Evolutionary conservation across 176 grass and related monocot genomes (phyloP), one percentile per base, ranked within the genome.

Genomic region (Zoysia pacifica): DNA sequence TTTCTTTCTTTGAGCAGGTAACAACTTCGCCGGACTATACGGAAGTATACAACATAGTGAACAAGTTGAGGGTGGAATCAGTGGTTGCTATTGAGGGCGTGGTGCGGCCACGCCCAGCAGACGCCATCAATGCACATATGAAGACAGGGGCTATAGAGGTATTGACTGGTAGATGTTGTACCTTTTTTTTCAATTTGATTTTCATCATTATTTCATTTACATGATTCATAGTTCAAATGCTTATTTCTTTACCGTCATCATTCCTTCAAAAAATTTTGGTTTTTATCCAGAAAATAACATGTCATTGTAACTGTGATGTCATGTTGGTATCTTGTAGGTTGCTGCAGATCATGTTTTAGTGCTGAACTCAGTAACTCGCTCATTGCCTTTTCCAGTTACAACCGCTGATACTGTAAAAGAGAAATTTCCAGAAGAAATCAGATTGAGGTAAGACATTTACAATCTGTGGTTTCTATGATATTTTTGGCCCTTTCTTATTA

Each of bases 141-240:
- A 99, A 83, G 62, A 98, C 96, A 4, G 96, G 96, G 56, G 62
- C 88, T 79, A 88, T 98, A 82, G 96, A 98, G 92, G 96, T 95
- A 80, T 28, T 80, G 39, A 35, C 12, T 81, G 19, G 4, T 9
- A 50, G 42, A 39, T 0, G 12, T 68, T 1, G 1, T 36, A 50
- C 42, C 62, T 66, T 84, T 1, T 79, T 6, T 45, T 28, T 28
- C 28, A 28, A 28, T 28, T 28, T 28, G 28, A 28, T 28, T 28
- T 0, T 28, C 28, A 28, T 28, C 28, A 28, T 28, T 28, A 28
- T 28, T 28, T 28, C 28, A 28, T 28, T 28, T 16, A n/a, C 45
- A 19, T 54, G 36, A 68, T 58, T 58, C 72, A 70, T 81, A 56
- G 48, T 48, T 78, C 45, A 28, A 72, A 2, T 49, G 37, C 44